Evolutionary conservation across 345 rosid species (phyloP), one percentile per base, ranked within the genome.

Genomic region (Murraya koenigii): DNA sequence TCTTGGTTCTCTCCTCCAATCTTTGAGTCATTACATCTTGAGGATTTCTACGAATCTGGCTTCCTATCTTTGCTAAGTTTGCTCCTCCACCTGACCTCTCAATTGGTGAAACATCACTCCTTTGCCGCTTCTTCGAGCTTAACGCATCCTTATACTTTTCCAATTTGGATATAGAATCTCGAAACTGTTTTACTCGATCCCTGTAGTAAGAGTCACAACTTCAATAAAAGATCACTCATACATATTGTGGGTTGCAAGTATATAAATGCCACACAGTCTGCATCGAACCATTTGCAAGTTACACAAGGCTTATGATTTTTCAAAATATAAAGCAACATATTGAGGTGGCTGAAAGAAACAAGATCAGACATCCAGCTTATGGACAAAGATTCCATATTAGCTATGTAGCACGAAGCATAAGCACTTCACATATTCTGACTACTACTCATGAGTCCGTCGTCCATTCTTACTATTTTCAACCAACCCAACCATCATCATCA

Each of bases 101-200:
- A 73, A 79, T 82, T 23, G 84, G 71, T 36, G 87, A 78, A 76
- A 83, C 77, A 77, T 94, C 97, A 80, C 56, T 88, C 64, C 93
- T 80, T 63, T 92, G 93, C 20, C 92, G 89, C 89, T 92, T 96
- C 89, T 88, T 96, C 44, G 91, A 89, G 85, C 76, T 84, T 69
- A 92, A 77, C n/a, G 87, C 86, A 82, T 92, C 97, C 66, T 66
- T 75, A 80, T 87, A 91, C 87, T 84, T 90, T 5, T 94, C 97
- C 88, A 96, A 74, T 84, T 90, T 96, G 77, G 41, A 68, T 75
- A 96, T 82, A 55, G 92, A 87, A 41, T 92, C 94, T 56, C 86
- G 79, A 25, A 94, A 82, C 86, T 83, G 84, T 83, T 88, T 94
- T 33, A 72, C 91, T 74, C 94, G 86, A 82, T 90, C 94, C 90